Conservation (phyloP, 768 basidiomycete genomes). For the Leccinum aurantiacum region DNA sequence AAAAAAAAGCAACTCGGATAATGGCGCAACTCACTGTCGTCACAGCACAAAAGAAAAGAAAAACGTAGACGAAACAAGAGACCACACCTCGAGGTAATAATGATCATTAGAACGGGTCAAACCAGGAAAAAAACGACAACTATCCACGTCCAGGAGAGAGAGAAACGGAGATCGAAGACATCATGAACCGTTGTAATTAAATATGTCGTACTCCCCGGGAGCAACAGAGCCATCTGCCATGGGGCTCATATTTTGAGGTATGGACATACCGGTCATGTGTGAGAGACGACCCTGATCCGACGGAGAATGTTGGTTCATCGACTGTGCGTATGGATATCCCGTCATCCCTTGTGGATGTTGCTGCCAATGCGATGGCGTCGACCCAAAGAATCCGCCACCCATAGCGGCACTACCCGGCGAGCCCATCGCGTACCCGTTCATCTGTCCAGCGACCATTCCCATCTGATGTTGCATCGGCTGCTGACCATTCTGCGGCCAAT, state of each 20-base stretch:
- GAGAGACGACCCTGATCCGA: conserved; percentile 39
- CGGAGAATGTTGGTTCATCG: conserved; percentile 22
- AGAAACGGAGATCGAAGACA: conserved; percentile 14
- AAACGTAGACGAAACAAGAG: conserved; percentile 15
- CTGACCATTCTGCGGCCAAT: conserved; percentile 56
- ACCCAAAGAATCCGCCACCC: conserved; percentile 26
- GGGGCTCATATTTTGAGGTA: conserved; percentile 44
- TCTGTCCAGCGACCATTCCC: conserved; percentile 37
- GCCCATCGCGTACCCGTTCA: conserved; percentile 35
- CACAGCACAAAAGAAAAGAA: conserved; percentile 7
- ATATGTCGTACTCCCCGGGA: conserved; percentile 53
- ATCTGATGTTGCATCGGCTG: conserved; percentile 45
- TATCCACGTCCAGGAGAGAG: conserved; percentile 18
- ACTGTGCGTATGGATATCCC: conserved; percentile 31
- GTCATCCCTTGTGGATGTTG: conserved; percentile 29
- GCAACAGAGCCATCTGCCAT: conserved; percentile 41
- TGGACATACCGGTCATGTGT: conserved; percentile 54
- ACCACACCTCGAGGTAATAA: conserved; percentile 30
- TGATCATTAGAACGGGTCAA: conserved; percentile 19
- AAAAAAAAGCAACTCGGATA: not conserved
- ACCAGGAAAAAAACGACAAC: conserved; percentile 14
- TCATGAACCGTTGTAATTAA: conserved; percentile 55
- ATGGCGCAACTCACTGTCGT: conserved; percentile 6
- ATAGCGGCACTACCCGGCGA: conserved; percentile 38
- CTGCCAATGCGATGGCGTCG: conserved; percentile 30